Evolutionary conservation across 192 early-diverging fungal genomes (phyloP), one percentile per base, ranked within the genome.

Genomic region (Coemansia reversa): DNA sequence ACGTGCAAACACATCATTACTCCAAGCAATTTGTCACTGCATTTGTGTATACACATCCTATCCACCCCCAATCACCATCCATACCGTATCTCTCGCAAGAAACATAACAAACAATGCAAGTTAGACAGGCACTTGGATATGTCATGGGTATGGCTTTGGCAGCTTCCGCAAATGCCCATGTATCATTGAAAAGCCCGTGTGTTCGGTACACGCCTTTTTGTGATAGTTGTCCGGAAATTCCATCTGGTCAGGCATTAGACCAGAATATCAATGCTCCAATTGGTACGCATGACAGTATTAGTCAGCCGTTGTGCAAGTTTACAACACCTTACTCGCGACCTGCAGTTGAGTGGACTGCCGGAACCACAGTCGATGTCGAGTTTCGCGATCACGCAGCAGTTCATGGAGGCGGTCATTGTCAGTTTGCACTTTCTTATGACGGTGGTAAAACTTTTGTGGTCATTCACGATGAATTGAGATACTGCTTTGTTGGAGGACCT

Each of bases 381-480:
- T 86, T 88, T 58, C 55, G 54, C 23, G 48, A 58, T 0, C 76
- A 80, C 30, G 74, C 76, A 6, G 84, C 84, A 5, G 76, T 83
- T 2, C 88, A 89, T 61, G 83, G 75, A 32, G 88, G 88, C 50
- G 90, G 90, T 25, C 83, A 88, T 54, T 89, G 88, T 58, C 85
- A 90, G 70, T 89, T 91, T 66, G 69, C 87, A 5, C 66, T 91
- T 12, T 86, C 84, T 7, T 83, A 83, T 29, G 87, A 91, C 55
- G 85, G 81, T 22, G 86, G 85, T 30, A 79, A 84, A 39, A 83
- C 84, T 29, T 91, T 77, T 58, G 86, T 82, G 2, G 88, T 88
- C 19, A 69, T 90, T 32, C 82, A 86, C 58, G 79, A 83, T 22
- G 84, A 84, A 7, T 74, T 88, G 59, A 72, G 74, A 16, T 68